These are phyloP conservation scores for Solanum megistacrolobum DNA, from an alignment of 257 asterid genomes.

Conservation along the genomic window DNA sequence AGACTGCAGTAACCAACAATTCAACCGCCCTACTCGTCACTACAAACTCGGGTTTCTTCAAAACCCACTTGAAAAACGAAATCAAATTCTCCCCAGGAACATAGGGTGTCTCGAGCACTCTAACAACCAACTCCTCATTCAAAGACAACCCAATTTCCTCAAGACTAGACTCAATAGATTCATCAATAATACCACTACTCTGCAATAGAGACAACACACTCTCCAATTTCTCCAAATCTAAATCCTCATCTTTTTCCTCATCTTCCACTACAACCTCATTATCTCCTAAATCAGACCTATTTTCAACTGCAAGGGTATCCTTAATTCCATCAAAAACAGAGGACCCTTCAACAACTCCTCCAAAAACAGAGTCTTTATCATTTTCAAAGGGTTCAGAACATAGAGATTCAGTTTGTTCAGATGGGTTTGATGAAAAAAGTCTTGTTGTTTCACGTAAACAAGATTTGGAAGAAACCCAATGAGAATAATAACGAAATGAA, in stretches of 20 bases:
- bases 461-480: conserved; percentile 1
- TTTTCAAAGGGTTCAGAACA: neutral
- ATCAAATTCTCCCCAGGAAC: conserved; percentile 57
- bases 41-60: conserved; percentile 28
- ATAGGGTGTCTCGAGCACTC: conserved; percentile 48
- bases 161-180: conserved; percentile 40
- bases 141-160: conserved; percentile 36
- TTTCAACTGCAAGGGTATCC: neutral
- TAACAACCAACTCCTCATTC: conserved; percentile 46
- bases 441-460: conserved; percentile 5
- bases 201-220: conserved; percentile 62
- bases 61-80: conserved; percentile 49
- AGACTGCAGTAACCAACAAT: conserved; percentile 34
- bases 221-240: conserved; percentile 46
- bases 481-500: neutral
- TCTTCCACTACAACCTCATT: neutral
- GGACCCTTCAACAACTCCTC: neutral
- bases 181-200: conserved; percentile 33
- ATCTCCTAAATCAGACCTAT: neutral
- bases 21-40: conserved; percentile 28
- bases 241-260: conserved; percentile 15
- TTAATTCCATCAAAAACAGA: neutral
- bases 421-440: conserved; percentile 40
- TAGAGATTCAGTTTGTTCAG: conserved; percentile 7
- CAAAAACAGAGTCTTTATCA: neutral